Evolutionary conservation across 1,284 basidiomycete genomes (phyloP).

Genomic region (Tilletia setariae): DNA sequence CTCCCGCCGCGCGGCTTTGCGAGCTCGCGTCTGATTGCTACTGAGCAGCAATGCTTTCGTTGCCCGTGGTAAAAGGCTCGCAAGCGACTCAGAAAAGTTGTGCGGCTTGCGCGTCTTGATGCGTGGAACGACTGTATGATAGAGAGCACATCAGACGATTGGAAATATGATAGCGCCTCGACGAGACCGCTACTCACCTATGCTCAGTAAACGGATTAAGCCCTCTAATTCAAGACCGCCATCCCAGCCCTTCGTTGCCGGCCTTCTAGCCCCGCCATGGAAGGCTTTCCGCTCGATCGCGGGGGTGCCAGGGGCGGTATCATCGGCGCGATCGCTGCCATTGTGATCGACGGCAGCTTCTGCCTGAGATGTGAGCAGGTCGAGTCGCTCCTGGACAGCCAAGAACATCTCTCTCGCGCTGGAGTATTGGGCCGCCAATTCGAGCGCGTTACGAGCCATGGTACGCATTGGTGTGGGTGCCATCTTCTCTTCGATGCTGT

Average conservation of each 20-base stretch:
- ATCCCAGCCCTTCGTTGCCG: conserved; percentile 5
- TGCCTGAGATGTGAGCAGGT: conserved; percentile 26
- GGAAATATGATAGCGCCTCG: conserved; percentile 25
- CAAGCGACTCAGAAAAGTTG: conserved; percentile 34
- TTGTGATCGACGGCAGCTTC: conserved; percentile 12
- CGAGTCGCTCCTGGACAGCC: conserved; percentile 38
- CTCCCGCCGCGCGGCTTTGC: not conserved
- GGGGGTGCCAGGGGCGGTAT: not conserved
- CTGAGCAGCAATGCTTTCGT: not conserved
- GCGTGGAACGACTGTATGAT: conserved; percentile 27
- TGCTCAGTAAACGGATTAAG: conserved; percentile 8
- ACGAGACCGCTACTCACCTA: conserved; percentile 4
- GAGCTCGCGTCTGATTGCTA: not conserved
- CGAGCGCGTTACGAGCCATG: conserved; percentile 25
- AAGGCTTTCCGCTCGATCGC: conserved; percentile 19
- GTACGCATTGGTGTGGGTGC: conserved; percentile 17
- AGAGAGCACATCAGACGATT: conserved; percentile 3
- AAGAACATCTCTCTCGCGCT: conserved; percentile 44
- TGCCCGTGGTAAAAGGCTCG: conserved; percentile 24
- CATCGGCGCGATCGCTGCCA: conserved; percentile 11
- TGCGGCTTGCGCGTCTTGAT: conserved; percentile 43
- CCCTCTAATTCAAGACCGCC: conserved; percentile 5
- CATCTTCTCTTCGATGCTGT: not conserved
- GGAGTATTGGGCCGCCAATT: conserved; percentile 28
- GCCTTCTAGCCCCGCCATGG: conserved; percentile 4